Base-by-base conservation (phyloP, 768 basidiomycete species). In the Mycena capillaripes region DNA sequence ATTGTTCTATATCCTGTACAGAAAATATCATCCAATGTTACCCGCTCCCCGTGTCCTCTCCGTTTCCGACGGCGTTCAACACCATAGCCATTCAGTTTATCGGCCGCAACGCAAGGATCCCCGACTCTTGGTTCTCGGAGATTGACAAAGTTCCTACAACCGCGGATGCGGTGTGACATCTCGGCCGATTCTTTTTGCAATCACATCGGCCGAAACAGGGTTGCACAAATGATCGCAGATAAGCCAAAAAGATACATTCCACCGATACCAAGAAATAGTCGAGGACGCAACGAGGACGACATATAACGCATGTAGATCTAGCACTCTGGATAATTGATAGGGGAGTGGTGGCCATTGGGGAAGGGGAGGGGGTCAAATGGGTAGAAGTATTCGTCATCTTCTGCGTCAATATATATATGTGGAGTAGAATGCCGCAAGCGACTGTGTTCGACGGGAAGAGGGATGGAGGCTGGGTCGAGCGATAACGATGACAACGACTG, bases 351-450 rank as follows among this genome's bases (percentile, higher is more conserved):
- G 80, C 86, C 85, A 76, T 88, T 84, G 76, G 90, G 87, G 78
- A 92, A 93, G 55, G 93, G 92, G 67, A 93, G 88, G 42, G 92
- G 89, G 76, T 93, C 92, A 79, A 92, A 92, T 42, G 87, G 86
- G 78, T 89, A 88, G 82, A 91, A 89, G 76, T 87, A 90, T 50
- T 88, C 85, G 81, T 90, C 84, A 82, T 87, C 86, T 84, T 89
- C 84, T 78, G 85, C 84, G 77, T 89, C 88, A 80, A 90, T 86
- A 81, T 90, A 93, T 69, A 94, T 88, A 77, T 90, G 89, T 65
- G 88, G 86, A 42, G 79, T 83, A 65, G 89, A 78, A 68, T 86
- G 83, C 69, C 86, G 87, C 76, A 84, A 79, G 73, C 84, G 83
- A 79, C 86, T 86, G 79, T 85, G 86, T 78, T 89, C 89, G 57